Evolutionary conservation across 768 basidiomycete species (phyloP), one percentile per base, ranked within the genome.

Genomic region (Boletales sp.): DNA sequence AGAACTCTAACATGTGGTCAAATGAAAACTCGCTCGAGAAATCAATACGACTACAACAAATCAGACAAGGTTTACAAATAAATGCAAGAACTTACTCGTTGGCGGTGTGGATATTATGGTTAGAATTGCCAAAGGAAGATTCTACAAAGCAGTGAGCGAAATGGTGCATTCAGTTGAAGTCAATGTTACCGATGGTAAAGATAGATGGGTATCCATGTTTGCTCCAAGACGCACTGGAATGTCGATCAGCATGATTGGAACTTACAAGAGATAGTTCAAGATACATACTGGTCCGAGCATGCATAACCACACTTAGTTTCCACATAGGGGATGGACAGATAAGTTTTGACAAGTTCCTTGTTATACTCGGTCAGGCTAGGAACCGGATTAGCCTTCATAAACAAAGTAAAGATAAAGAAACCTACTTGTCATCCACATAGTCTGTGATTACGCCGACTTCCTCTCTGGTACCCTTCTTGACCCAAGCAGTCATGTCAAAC

Each of bases 401-500:
- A 30, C 3, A 0, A 41, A 2, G 33, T n/a, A 39, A 59, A 67
- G 62, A 70, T 55, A 54, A 67, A 62, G 44, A 35, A 32, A 70
- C 68, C 54, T 52, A 85, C 83, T 60, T 68, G 18, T 74, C 66
- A 63, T 95, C 86, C 17, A 87, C 86, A 61, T 74, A 93, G 69
- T 96, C 94, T 36, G 80, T 84, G 61, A 95, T 90, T 45, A 95
- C 78, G 39, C 87, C 88, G 53, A 94, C 86, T 73, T 81, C 81
- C 69, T 90, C 87, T 59, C 73, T 70, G 36, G 84, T 84, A 33
- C 88, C 90, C 62, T 69, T 70, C 78, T 92, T 92, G 53, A 95
- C 89, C 92, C 92, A 96, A 48, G 90, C 90, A 18, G 90, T 93
- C 90, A 92, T 92, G 65, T 92, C 90, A 62, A 87, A 89, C 87